Evolutionary conservation across 1,284 basidiomycete species (phyloP), one percentile per base, ranked within the genome.

Genomic region (Inonotus obliquus): DNA sequence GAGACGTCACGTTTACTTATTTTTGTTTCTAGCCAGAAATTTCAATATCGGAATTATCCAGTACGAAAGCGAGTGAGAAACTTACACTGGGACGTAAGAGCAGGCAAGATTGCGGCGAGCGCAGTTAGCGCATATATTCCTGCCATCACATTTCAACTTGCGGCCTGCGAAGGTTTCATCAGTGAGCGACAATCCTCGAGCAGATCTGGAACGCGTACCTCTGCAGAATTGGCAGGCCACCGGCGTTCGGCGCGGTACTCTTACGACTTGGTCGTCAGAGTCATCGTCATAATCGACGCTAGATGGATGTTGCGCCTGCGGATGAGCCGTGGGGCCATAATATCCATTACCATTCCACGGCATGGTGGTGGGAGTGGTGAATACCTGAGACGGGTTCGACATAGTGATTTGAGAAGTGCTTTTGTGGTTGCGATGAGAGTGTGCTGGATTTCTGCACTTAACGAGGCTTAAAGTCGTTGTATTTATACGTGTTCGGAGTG

Each of bases 211-310:
- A 14, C 6, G 14, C 59, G 10, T 25, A 64, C 65, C 65, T 62
- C 65, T n/a, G 49, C 65, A 65, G 48, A 65, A 65, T 39, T 60
- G 63, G 41, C 65, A 65, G 10, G 65, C 65, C 55, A 65, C 63
- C 17, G 65, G 65, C 21, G 63, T 65, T 25, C 65, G 44, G 21
- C 65, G 59, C 14, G 65, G 65, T 6, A 62, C 60, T n/a, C 63
- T 47, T n/a, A 60, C 53, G n/a, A 55, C 47, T 32, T 59, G 53
- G 23, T 62, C 65, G 35, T 41, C 41, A 37, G 39, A 21, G 41
- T 58, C 61, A 19, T 65, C 57, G n/a, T 63, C 48, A 35, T 57
- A 44, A 7, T 32, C 60, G 29, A 41, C 35, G 14, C 35, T 49
- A 13, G 23, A 35, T 17, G 39, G 13, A 13, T 60, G 38, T 48